Percentiles rank a stretch among this genome's conserved stretches.
These are phyloP conservation scores for Globisporangium okanoganense DNA, from an alignment of 352 stramenopile genomes.

Conservation along the genomic window DNA sequence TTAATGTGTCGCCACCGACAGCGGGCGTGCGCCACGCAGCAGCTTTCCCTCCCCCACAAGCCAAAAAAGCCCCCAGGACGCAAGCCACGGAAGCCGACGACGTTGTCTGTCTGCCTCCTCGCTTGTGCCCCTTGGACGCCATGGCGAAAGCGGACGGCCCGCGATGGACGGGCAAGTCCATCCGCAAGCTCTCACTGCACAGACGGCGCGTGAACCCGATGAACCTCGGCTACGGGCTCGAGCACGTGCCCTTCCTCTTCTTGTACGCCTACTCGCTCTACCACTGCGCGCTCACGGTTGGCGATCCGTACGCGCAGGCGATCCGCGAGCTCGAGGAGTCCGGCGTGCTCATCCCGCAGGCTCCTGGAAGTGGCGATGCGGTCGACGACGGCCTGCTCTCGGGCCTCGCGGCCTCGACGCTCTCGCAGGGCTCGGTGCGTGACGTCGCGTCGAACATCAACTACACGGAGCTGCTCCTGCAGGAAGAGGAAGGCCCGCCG, in stretches of 20 bases:
- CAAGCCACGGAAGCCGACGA: neutral
- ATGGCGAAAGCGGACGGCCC: slow-evolving; percentile 24
- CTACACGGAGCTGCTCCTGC: slow-evolving; percentile 50
- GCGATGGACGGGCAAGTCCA: slow-evolving; percentile 71
- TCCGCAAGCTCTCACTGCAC: slow-evolving; percentile 65
- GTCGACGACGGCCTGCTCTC: slow-evolving; percentile 36
- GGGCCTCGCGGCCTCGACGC: slow-evolving; percentile 62
- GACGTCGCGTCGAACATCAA: slow-evolving; percentile 51
- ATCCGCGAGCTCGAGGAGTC: slow-evolving; percentile 69
- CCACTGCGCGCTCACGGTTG: slow-evolving; percentile 56
- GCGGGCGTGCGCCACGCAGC: no score
- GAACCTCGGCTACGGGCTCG: slow-evolving; percentile 61
- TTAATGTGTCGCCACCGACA: no score
- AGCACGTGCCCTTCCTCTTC: slow-evolving; percentile 66
- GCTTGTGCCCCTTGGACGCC: neutral
- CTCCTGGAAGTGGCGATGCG: slow-evolving; percentile 14
- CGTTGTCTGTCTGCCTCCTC: neutral
- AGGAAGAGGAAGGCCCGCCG: slow-evolving; percentile 57
- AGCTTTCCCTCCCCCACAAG: slow-evolving; percentile 5
- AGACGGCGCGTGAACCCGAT: slow-evolving; percentile 48
- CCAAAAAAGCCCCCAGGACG: slow-evolving; percentile 4
- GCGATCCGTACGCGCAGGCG: slow-evolving; percentile 70
- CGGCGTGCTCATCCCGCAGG: slow-evolving; percentile 38
- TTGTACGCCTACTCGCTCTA: slow-evolving; percentile 73
- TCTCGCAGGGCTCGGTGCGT: slow-evolving; percentile 65